Evolutionary conservation across 1,284 basidiomycete species (phyloP), one percentile per base, ranked within the genome.

Genomic region (Gomphus bonarii): DNA sequence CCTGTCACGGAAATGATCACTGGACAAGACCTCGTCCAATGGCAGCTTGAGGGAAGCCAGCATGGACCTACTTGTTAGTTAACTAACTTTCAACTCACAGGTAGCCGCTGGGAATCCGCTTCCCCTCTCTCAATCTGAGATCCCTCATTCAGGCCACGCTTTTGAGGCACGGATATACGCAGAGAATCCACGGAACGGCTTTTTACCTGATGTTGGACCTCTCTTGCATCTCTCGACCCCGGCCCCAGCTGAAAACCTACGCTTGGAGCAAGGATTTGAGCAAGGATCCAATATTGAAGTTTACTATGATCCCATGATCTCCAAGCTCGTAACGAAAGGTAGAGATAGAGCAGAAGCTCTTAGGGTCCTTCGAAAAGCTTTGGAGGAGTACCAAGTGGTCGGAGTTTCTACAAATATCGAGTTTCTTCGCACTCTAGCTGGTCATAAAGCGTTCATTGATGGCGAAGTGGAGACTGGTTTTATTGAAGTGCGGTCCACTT

Each of bases 101-200:
- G 85, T 95, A 28, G 92, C 95, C 11, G 85, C 88, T 3, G 93
- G 94, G 0, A 95, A 95, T 68, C 76, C 83, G 0, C 77, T 97
- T 20, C 90, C 92, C 7, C 73, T 94, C 38, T 65, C 70, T 0
- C 94, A 97, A 71, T 75, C 80, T 0, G 74, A 85, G 36, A 85
- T 97, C 55, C 88, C 86, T 18, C 84, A 91, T 57, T 80, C 89
- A 3, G 94, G 95, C 1, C 93, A 97, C 64, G 89, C 94, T 0
- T 97, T 97, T 64, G 94, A 97, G 72, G 93, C 92, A 12, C 83
- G 94, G n/a, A 95, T 97, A 63, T 97, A 97, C 68, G 95, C 94
- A 6, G 94, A 97, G 70, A 91, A 94, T 64, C 92, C 92, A n/a
- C 78, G 91, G 64, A 91, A 90, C 67, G 82, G 89, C 68, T 97